These are phyloP conservation scores for Penicillium samsonianum DNA, from an alignment of 495 filamentous ascomycete genomes.

Conservation along the genomic window DNA sequence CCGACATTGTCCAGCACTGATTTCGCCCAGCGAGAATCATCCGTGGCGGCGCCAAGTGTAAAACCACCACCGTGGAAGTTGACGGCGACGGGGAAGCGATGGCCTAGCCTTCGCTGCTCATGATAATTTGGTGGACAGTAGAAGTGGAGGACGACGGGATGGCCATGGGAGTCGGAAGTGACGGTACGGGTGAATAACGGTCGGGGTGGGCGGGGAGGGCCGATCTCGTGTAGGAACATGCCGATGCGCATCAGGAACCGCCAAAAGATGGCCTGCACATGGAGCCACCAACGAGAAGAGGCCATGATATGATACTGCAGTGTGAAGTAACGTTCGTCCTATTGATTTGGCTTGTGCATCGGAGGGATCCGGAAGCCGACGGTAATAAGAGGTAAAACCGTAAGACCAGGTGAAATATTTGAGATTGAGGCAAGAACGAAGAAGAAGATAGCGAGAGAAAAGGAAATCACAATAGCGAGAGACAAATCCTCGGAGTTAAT, in stretches of 20 bases:
- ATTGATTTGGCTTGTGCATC: not conserved
- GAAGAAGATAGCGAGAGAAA: not conserved
- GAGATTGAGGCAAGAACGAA: not conserved
- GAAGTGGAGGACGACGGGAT: slow-evolving; percentile 72
- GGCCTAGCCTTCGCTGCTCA: slow-evolving; percentile 36
- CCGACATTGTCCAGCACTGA: slow-evolving; percentile 54
- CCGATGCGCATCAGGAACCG: slow-evolving; percentile 75
- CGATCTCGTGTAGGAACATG: slow-evolving; percentile 73
- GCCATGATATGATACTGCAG: slow-evolving; percentile 40
- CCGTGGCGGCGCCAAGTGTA: slow-evolving; percentile 67
- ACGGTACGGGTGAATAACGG: slow-evolving; percentile 68
- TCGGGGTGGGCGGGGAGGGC: slow-evolving; percentile 63
- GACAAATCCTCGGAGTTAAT: not conserved
- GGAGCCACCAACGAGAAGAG: slow-evolving; percentile 67
- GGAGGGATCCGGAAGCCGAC: slow-evolving; percentile 5
- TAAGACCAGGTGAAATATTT: not conserved
- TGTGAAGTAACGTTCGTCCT: not conserved
- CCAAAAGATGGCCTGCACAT: slow-evolving; percentile 72
- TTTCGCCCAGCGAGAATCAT: slow-evolving; percentile 70
- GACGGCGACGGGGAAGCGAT: slow-evolving; percentile 60
- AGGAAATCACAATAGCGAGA: not conserved
- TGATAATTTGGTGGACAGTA: slow-evolving; percentile 71
- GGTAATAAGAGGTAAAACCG: not conserved
- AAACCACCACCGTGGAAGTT: slow-evolving; percentile 83
- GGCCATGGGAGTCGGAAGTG: slow-evolving; percentile 51